A percentile compares a stretch with the other conserved stretches of the same genome.
phyloP scores from a whole-genome alignment of 2,329 filamentous ascomycete species.

The Phialemonium atrogriseum region DNA sequence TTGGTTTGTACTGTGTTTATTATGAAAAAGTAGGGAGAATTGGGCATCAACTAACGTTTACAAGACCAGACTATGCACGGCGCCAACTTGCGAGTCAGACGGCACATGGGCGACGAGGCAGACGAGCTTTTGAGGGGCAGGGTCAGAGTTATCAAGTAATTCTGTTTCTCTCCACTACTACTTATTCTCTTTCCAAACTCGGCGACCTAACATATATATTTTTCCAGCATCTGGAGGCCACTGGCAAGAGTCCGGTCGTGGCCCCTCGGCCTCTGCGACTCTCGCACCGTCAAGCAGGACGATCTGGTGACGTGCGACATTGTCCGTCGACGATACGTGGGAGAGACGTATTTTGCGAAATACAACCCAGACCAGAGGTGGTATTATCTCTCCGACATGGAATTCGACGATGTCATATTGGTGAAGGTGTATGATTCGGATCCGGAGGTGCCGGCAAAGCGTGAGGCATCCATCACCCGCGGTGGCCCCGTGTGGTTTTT shows the following conservation, averaged over 20 bases:
- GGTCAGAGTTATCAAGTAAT: slow-evolving; percentile 5
- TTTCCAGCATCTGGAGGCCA: slow-evolving; percentile 4
- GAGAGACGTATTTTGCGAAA: slow-evolving; percentile 3
- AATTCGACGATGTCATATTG: neutral
- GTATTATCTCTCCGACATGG: slow-evolving; percentile 3
- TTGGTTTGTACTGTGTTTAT: neutral
- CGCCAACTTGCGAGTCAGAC: slow-evolving; percentile 1
- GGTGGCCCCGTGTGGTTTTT: too few species aligned
- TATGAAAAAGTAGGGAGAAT: too few species aligned
- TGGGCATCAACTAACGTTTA: neutral
- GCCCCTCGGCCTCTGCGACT: slow-evolving; percentile 4
- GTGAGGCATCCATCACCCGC: neutral
- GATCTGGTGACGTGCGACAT: slow-evolving; percentile 5
- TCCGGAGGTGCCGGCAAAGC: neutral
- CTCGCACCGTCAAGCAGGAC: neutral
- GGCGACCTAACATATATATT: too few species aligned
- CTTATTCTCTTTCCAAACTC: too few species aligned
- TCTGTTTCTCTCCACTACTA: neutral
- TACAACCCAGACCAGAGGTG: neutral
- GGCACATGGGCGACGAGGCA: slow-evolving; percentile 3
- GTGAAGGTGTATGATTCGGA: slow-evolving; percentile 6
- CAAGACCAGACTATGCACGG: slow-evolving; percentile 3
- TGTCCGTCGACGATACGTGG: slow-evolving; percentile 4
- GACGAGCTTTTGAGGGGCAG: slow-evolving; percentile 1
- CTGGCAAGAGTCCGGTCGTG: neutral